These are phyloP conservation scores for Peterozyma xylosa DNA, from an alignment of 805 yeast genomes.

Conservation along the genomic window DNA sequence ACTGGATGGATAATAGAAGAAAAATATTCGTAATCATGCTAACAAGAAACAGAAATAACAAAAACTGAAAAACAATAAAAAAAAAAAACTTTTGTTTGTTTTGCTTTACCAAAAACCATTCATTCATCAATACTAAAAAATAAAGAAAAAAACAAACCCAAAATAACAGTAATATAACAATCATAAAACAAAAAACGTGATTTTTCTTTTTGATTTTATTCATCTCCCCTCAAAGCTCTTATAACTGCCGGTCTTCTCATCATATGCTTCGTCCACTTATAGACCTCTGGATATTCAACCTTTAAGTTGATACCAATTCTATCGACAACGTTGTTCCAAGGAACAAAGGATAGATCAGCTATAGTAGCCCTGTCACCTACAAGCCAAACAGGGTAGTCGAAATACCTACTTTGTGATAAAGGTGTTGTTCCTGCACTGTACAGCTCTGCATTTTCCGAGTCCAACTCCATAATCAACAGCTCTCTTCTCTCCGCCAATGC, in stretches of 20 bases:
- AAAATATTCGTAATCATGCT: too few species aligned
- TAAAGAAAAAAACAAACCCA: too few species aligned
- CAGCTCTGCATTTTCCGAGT: slow-evolving; percentile 79
- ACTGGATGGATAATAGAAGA: too few species aligned
- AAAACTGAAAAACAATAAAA: too few species aligned
- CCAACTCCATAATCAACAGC: slow-evolving; percentile 82
- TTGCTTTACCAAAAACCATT: too few species aligned
- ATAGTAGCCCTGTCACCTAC: slow-evolving; percentile 80
- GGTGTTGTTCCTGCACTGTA: slow-evolving; percentile 88
- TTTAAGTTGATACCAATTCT: slow-evolving; percentile 84
- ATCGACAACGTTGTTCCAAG: slow-evolving; percentile 96
- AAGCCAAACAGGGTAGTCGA: slow-evolving; percentile 92
- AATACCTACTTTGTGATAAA: slow-evolving; percentile 73
- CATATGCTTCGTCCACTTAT: slow-evolving; percentile 93
- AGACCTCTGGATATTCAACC: slow-evolving; percentile 88
- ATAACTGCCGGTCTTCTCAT: slow-evolving; percentile 91
- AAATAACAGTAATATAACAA: too few species aligned
- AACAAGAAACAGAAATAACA: too few species aligned
- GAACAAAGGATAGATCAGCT: slow-evolving; percentile 89
- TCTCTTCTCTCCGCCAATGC: slow-evolving; percentile 90
- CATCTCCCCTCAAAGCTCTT: slow-evolving; percentile 74
- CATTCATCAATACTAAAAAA: too few species aligned
- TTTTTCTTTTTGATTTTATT: slow-evolving; percentile 7
- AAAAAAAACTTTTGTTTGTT: too few species aligned
- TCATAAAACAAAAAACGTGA: too few species aligned